A percentile compares a stretch with the other conserved stretches of the same genome.
phyloP scores from a whole-genome alignment of 345 rosid species.

The Sonneratia caseolaris region DNA sequence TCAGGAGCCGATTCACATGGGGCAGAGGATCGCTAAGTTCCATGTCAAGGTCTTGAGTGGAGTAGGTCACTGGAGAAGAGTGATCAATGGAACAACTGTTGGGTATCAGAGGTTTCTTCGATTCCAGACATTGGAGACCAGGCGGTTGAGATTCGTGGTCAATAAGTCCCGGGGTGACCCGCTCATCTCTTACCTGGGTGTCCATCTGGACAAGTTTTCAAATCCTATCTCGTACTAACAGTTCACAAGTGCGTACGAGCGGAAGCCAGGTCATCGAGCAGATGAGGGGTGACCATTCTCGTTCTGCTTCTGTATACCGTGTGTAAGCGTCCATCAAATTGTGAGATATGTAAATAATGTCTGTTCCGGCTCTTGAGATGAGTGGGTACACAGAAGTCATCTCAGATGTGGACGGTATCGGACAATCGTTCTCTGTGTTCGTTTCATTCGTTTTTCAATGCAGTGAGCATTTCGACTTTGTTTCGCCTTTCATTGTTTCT shows the following conservation, averaged over 20 bases:
- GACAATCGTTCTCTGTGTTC: too few relatives aligned
- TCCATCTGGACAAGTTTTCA: conserved; percentile 45
- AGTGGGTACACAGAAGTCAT: too few relatives aligned
- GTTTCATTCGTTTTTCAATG: background rate
- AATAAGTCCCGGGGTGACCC: conserved; percentile 61
- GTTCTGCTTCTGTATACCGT: conserved; percentile 10
- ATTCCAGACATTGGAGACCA: conserved; percentile 38
- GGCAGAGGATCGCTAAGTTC: conserved; percentile 55
- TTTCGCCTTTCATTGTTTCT: too few relatives aligned
- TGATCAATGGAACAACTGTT: conserved; percentile 58
- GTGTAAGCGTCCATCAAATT: background rate
- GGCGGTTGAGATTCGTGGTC: conserved; percentile 48
- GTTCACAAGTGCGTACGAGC: conserved; percentile 11
- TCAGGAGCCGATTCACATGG: conserved; percentile 86
- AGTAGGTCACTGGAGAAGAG: conserved; percentile 42
- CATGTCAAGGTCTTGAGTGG: conserved; percentile 35
- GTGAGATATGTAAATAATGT: too few relatives aligned
- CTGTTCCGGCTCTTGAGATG: too few relatives aligned
- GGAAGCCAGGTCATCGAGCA: conserved; percentile 20
- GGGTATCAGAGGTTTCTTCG: conserved; percentile 60
- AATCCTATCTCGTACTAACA: conserved; percentile 4
- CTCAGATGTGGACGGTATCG: too few relatives aligned
- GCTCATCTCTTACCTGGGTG: conserved; percentile 56
- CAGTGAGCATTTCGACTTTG: too few relatives aligned
- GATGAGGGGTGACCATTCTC: conserved; percentile 15